These are phyloP conservation scores for Hymenotorrendiella dingleyae DNA, from an alignment of 2,329 filamentous ascomycete genomes.

Conservation along the genomic window DNA sequence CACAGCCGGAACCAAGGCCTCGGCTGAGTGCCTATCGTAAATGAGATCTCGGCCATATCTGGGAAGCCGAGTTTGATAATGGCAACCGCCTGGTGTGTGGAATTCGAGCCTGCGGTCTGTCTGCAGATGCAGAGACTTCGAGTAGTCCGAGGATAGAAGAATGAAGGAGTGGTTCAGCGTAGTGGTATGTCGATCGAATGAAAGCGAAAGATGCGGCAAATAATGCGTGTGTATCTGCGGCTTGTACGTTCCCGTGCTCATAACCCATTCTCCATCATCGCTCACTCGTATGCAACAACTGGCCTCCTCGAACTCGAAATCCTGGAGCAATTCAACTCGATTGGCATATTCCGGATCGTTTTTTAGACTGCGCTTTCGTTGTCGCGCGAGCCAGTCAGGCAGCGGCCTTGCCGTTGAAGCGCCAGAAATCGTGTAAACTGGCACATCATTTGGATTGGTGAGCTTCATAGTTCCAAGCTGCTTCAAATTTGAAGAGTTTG, in stretches of 20 bases:
- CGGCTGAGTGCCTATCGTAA: constrained; percentile 76
- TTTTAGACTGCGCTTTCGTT: constrained; percentile 86
- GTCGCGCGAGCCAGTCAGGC: constrained; percentile 90
- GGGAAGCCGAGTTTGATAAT: constrained; percentile 84
- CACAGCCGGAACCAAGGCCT: constrained; percentile 81
- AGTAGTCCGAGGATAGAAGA: constrained; percentile 83
- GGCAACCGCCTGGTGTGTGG: constrained; percentile 80
- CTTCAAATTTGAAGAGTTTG: background rate
- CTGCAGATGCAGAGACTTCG: constrained; percentile 90
- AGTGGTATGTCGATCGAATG: constrained; percentile 85
- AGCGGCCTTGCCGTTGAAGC: constrained; percentile 80
- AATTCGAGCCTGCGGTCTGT: constrained; percentile 88
- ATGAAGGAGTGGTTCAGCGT: constrained; percentile 88
- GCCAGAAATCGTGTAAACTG: constrained; percentile 92
- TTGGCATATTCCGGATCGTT: constrained; percentile 89
- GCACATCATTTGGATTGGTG: constrained; percentile 73
- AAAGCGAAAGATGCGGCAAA: constrained; percentile 87
- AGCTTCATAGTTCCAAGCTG: constrained; percentile 59
- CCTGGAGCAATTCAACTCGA: constrained; percentile 88
- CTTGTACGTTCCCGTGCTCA: constrained; percentile 79
- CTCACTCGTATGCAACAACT: constrained; percentile 85
- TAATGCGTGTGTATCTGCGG: constrained; percentile 94
- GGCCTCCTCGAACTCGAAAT: constrained; percentile 96
- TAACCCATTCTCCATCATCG: constrained; percentile 94
- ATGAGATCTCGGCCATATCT: constrained; percentile 86